Conservation (phyloP, 148 eudicot genomes). For the Vaccinium corymbosum region DNA sequence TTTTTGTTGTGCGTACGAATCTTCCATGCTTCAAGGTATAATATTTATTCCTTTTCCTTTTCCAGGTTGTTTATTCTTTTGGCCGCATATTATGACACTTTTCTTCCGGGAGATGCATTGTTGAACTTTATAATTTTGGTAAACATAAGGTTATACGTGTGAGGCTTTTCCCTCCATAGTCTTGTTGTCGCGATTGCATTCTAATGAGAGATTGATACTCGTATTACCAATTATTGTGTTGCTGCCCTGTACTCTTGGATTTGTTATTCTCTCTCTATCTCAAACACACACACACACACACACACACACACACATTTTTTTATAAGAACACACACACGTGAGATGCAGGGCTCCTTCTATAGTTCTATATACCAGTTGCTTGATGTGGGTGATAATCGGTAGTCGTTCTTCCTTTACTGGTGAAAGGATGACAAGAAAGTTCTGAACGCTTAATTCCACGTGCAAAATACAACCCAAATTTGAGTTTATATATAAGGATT, state of each 20-base stretch:
- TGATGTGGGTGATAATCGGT: not conserved
- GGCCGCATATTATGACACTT: not conserved
- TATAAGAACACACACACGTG: not conserved
- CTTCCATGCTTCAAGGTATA: not conserved
- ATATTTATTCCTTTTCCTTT: not conserved
- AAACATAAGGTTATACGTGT: conserved; percentile 5
- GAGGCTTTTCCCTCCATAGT: not conserved
- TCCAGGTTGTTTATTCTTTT: conserved; percentile 14
- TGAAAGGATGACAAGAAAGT: not conserved
- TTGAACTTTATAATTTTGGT: not conserved
- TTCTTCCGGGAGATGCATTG: not conserved
- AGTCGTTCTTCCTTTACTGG: not conserved
- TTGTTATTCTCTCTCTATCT: not conserved
- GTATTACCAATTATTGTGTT: not conserved
- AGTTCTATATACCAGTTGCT: not conserved
- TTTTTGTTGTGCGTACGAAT: not conserved
- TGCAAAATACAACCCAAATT: no score
- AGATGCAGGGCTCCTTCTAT: not conserved
- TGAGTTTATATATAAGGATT: not conserved
- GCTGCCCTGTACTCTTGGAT: not conserved
- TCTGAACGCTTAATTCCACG: not conserved
- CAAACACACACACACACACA: not conserved
- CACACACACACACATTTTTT: not conserved
- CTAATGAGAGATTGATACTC: not conserved
- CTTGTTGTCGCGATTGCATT: not conserved